Evolutionary conservation across 495 filamentous ascomycete species (phyloP).

Genomic region (Rusavskia elegans): DNA sequence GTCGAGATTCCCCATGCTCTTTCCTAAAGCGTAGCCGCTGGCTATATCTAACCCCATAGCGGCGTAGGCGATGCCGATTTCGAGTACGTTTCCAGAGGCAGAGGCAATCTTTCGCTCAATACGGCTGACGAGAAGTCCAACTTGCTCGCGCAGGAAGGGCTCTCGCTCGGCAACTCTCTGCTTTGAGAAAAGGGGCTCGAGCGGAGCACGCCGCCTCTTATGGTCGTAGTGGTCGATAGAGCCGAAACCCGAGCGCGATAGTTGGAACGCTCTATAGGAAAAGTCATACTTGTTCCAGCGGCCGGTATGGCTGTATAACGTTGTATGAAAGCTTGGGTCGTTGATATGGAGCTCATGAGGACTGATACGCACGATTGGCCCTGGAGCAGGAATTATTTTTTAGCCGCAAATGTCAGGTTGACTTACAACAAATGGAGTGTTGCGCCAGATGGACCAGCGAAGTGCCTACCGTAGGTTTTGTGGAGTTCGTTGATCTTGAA

Average conservation of each 20-base stretch:
- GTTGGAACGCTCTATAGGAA: constrained; percentile 4
- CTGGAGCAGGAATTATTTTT: neutral
- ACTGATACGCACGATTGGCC: constrained; percentile 13
- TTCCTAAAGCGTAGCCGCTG: constrained; percentile 19
- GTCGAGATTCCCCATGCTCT: constrained; percentile 7
- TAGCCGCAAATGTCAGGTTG: too few relatives aligned
- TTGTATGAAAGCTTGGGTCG: constrained; percentile 10
- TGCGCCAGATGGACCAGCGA: too few relatives aligned
- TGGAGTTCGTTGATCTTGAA: constrained; percentile 9
- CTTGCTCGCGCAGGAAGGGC: constrained; percentile 8
- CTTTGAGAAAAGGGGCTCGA: constrained; percentile 19
- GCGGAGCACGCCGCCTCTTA: constrained; percentile 16
- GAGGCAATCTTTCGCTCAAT: constrained; percentile 5
- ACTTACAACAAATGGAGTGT: neutral
- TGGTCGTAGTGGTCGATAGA: constrained; percentile 19
- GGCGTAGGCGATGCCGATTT: constrained; percentile 16
- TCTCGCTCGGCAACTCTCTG: constrained; percentile 7
- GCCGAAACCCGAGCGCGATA: constrained; percentile 5
- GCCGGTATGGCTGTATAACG: constrained; percentile 7
- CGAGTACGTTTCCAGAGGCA: constrained; percentile 10
- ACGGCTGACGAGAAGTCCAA: constrained; percentile 8
- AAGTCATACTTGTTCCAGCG: constrained; percentile 8
- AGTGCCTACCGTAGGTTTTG: neutral
- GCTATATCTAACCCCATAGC: constrained; percentile 27
- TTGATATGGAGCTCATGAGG: constrained; percentile 14